Base-by-base conservation (phyloP, 2,329 filamentous ascomycete species). In the Colletotrichum siamense region DNA sequence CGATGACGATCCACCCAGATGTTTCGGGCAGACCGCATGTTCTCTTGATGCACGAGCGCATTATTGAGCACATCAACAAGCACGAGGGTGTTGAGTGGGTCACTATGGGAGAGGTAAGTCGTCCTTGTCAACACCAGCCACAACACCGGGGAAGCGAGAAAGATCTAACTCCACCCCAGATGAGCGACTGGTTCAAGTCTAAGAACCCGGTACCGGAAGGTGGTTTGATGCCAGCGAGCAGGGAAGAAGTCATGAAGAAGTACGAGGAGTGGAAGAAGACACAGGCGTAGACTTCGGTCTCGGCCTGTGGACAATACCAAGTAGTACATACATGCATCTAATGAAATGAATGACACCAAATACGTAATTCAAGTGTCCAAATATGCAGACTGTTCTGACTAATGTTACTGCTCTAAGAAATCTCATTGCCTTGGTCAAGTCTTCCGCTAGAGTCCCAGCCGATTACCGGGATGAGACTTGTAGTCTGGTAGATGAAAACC, bases 1-100 rank as follows among this genome's bases (percentile, higher is more conserved):
- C 94, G 0, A 94, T 95, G 84, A 95, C 94, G 0, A 93, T 95
- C 55, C 94, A 95, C 83, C 94, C 94, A 0, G 94, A 95, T 80
- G 92, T 94, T 0, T 92, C 90, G 3, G 94, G 94, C 0, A 88
- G 93, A 16, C 94, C 94, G 0, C 94, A 95, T 83, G 94, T 92
- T 1, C 80, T 95, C 32, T 85, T 95, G 8, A 95, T 95, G 93
- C 92, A 95, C 77, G 93, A 95, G 83, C 89, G 92, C 88, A 73
- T 86, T 36, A 95, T 95, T 77, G 92, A 95, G 78, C 88, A 94
- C 73, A 93, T 95, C 80, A 94, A 93, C 70, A 87, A 86, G 70
- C 88, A 89, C 32, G 88, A 89, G 69, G 88, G 92, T 4, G 91
- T 94, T 0, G 91, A 93, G 79, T 94, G 91, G 89, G 90, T 93